Evolutionary conservation across 2,329 filamentous ascomycete genomes (phyloP), one percentile per base, ranked within the genome.

Genomic region (Bipolaris bicolor): DNA sequence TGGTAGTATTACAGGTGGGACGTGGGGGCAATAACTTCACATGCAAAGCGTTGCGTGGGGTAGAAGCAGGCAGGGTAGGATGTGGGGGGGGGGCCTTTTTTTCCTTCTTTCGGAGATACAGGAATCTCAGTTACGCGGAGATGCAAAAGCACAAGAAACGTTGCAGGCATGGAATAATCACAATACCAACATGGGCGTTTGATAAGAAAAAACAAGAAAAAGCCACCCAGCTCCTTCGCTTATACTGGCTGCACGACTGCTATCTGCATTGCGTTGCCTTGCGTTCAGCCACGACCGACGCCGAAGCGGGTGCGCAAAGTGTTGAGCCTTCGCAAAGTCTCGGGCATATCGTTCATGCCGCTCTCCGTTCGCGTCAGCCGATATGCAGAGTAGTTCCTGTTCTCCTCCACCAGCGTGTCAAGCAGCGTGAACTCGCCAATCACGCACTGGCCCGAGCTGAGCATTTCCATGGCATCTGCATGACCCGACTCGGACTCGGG

Each of bases 391-490:
- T 77, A 78, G 47, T 76, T 68, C 55, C 67, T 63, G 58, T 79
- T 74, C 54, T 81, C 78, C 36, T 80, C 76, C 7, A 75, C 70
- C 31, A 81, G 62, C 0, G 78, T 79, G 55, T 77, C 73, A 49
- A 74, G 59, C 24, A 81, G 54, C 48, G 77, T 70, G 48, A 82
- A 72, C 55, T 81, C 77, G 2, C 76, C 79, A 55, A 82, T 70
- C 11, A 81, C 70, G 54, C 78, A 78, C 60, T 82, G 79, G 11
- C 80, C 80, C 7, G 79, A 80, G 56, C 76, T 76, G 61, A 82
- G 79, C 29, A 77, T 66, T 55, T 82, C 80, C 51, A 81, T 76
- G 31, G 70, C 70, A 52, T 75, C 72, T 26, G 61, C 59, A 31
- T 69, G 67, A 26, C 66, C 66, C 10, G 55, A 49, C 36, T 55